Evolutionary conservation across 148 eudicot genomes (phyloP).

Genomic region (Rhododendron mucronatum): DNA sequence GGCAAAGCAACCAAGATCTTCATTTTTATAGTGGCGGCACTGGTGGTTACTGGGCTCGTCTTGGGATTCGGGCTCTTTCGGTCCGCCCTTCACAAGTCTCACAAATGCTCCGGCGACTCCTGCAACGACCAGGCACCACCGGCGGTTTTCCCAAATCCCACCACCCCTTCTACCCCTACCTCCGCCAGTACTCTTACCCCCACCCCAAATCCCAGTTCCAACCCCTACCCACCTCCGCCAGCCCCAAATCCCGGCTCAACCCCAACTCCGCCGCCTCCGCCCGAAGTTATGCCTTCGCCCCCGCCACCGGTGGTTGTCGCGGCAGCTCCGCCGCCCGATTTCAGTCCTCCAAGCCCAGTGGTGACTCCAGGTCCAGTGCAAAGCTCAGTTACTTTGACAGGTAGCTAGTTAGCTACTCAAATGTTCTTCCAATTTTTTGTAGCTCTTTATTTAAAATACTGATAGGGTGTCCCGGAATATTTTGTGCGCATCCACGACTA

Average conservation of each 20-base stretch:
- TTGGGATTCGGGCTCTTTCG: conserved; percentile 56
- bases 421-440: not conserved
- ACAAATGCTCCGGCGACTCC: conserved; percentile 33
- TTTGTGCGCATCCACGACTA: not conserved
- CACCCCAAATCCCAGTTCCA: not conserved
- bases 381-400: conserved; percentile 18
- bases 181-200: conserved; percentile 16
- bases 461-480: too few relatives aligned
- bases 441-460: too few relatives aligned
- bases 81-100: conserved; percentile 28
- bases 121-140: conserved; percentile 10
- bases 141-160: conserved; percentile 1
- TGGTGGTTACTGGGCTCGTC: conserved; percentile 53
- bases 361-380: conserved; percentile 41
- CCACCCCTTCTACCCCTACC: conserved; percentile 12
- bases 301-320: conserved; percentile 20
- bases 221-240: conserved; percentile 14
- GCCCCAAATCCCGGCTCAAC: conserved; percentile 8
- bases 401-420: not conserved
- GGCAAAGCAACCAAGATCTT: conserved; percentile 98
- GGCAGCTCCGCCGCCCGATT: conserved; percentile 36
- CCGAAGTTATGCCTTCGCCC: conserved; percentile 9
- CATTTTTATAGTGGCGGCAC: conserved; percentile 59
- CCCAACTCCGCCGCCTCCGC: conserved; percentile 2
- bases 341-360: conserved; percentile 38